phyloP scores from a whole-genome alignment of 2,329 filamentous ascomycete species.

The Alternaria burnsii region DNA sequence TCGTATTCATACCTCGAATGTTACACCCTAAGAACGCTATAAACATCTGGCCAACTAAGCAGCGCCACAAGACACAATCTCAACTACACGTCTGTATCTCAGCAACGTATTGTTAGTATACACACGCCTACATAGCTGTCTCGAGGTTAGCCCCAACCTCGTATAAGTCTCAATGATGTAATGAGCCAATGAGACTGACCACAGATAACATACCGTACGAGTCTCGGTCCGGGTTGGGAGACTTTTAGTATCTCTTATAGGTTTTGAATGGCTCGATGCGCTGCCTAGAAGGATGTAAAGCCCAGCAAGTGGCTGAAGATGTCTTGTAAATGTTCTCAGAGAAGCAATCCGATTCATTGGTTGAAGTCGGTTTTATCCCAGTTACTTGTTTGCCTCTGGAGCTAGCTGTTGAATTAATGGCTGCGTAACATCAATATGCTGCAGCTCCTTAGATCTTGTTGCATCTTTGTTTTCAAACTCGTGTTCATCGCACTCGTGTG shows the following conservation, averaged over 20 bases:
- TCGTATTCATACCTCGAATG: neutral
- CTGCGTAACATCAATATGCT: neutral
- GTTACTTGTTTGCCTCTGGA: neutral
- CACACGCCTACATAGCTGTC: neutral
- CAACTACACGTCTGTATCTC: neutral
- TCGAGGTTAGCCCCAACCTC: neutral
- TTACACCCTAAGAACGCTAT: neutral
- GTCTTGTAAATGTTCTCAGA: neutral
- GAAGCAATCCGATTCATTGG: neutral
- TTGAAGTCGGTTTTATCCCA: neutral
- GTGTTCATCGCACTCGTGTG: neutral
- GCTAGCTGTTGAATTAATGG: neutral
- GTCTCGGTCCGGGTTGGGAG: neutral
- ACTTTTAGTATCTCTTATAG: neutral
- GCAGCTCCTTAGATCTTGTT: neutral
- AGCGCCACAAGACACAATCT: neutral
- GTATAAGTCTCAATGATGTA: neutral
- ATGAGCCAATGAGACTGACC: neutral
- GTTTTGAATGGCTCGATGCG: neutral
- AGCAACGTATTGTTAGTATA: neutral
- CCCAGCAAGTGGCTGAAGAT: neutral
- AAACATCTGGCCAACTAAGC: neutral
- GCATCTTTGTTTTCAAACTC: neutral
- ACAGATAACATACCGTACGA: neutral
- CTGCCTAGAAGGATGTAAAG: neutral